Conservation (phyloP, 495 filamentous ascomycete species). For the Antarctomyces pellizariae region DNA sequence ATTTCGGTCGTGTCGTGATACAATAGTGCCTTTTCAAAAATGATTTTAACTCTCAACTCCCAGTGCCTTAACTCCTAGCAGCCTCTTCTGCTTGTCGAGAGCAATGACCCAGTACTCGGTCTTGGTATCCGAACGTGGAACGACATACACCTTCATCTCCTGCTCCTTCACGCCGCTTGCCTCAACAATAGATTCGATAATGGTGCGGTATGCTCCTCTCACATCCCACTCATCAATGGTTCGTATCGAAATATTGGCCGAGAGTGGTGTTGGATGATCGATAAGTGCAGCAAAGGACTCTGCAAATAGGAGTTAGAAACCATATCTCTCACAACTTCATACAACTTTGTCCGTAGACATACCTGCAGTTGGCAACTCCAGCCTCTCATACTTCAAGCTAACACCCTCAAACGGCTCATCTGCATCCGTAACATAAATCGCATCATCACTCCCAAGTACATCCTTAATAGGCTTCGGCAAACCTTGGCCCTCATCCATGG, state of each 20-base stretch:
- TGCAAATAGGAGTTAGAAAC: constrained; percentile 12
- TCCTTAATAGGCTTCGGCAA: constrained; percentile 33
- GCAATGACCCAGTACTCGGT: constrained; percentile 57
- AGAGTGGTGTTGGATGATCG: constrained; percentile 21
- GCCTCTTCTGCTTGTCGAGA: constrained; percentile 24
- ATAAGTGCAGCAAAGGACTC: constrained; percentile 35
- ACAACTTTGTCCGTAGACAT: constrained; percentile 9
- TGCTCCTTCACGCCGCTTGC: constrained; percentile 31
- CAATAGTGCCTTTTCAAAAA: no score
- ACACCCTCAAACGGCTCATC: constrained; percentile 73
- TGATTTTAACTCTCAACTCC: constrained; percentile 48
- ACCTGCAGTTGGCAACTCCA: constrained; percentile 38
- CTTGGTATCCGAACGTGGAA: constrained; percentile 32
- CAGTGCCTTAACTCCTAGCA: constrained; percentile 57
- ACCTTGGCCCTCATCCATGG: constrained; percentile 22
- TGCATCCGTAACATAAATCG: constrained; percentile 52
- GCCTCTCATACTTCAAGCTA: constrained; percentile 32
- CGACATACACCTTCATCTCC: constrained; percentile 50
- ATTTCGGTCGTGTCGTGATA: no score
- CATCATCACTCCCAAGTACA: constrained; percentile 25
- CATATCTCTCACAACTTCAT: constrained; percentile 8
- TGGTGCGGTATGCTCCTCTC: constrained; percentile 29
- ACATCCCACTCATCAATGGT: constrained; percentile 37
- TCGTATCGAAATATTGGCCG: constrained; percentile 26
- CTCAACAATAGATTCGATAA: constrained; percentile 32